Conservation (phyloP, 176 grass and related monocot genomes). For the Metroxylon sagu region DNA sequence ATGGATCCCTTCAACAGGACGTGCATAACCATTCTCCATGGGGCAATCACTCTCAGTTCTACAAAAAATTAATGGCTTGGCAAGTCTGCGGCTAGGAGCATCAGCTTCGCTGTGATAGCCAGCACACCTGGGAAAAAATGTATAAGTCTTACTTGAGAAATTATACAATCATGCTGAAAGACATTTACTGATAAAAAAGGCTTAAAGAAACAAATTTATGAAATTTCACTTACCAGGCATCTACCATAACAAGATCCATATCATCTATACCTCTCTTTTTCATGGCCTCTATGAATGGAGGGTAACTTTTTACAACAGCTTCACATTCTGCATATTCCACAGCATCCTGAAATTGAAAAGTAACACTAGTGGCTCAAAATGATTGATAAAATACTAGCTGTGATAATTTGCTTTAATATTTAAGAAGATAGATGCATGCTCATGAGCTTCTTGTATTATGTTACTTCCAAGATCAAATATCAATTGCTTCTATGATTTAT, state of each 20-base stretch:
- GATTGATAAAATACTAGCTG: neutral
- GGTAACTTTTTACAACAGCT: slow-evolving; percentile 86
- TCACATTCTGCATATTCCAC: slow-evolving; percentile 99
- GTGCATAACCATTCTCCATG: slow-evolving; percentile 99
- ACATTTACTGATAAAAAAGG: too few relatives aligned
- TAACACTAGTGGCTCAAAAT: slow-evolving; percentile 5
- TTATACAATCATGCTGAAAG: neutral
- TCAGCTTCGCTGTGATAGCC: slow-evolving; percentile 83
- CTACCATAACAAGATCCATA: slow-evolving; percentile 99
- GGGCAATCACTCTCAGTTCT: slow-evolving; percentile 96
- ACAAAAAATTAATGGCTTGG: slow-evolving; percentile 94
- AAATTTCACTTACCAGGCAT: slow-evolving; percentile 68
- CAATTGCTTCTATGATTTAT: too few relatives aligned
- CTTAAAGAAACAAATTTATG: neutral
- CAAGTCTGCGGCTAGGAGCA: slow-evolving; percentile 82
- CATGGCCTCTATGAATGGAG: slow-evolving; percentile 97
- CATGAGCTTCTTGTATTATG: too few relatives aligned
- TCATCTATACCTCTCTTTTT: slow-evolving; percentile 97
- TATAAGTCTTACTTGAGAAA: neutral
- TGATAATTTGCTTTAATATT: too few relatives aligned
- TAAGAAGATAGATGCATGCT: too few relatives aligned
- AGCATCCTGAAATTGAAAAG: slow-evolving; percentile 68
- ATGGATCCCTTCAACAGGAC: slow-evolving; percentile 94
- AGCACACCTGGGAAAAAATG: slow-evolving; percentile 54
- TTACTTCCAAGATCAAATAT: too few relatives aligned